Evolutionary conservation across 2,329 filamentous ascomycete species (phyloP).

Genomic region (Endocalyx cinctus): DNA sequence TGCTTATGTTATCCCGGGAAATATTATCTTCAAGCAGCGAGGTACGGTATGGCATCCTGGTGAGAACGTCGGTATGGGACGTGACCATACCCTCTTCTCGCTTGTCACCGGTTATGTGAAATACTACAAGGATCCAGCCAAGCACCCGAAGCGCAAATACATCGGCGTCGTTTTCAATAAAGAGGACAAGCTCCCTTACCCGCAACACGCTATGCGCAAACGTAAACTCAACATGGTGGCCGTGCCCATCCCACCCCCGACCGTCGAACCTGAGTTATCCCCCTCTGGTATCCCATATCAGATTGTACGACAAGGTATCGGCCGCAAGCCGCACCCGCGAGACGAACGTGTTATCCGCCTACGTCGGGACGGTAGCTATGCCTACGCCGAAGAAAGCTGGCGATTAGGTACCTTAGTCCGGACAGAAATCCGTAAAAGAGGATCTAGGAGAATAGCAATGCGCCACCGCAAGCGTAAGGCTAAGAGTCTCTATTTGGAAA

Average conservation of each 20-base stretch:
- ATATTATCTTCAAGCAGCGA: conserved; percentile 96
- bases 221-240: conserved; percentile 72
- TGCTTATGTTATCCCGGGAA: conserved; percentile 90
- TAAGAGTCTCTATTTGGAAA: conserved; percentile 24
- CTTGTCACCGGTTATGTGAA: conserved; percentile 85
- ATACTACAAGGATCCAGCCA: conserved; percentile 85
- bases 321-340: conserved; percentile 28
- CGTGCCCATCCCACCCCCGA: conserved; percentile 35
- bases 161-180: conserved; percentile 91
- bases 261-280: conserved; percentile 34
- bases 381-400: conserved; percentile 58
- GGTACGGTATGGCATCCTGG: conserved; percentile 93
- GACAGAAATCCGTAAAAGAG: conserved; percentile 41
- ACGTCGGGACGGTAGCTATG: conserved; percentile 43
- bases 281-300: conserved; percentile 47
- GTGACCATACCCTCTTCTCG: conserved; percentile 94
- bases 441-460: conserved; percentile 43
- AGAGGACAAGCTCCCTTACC: conserved; percentile 72
- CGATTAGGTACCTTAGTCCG: conserved; percentile 50
- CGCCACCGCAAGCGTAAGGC: conserved; percentile 42
- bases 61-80: conserved; percentile 91
- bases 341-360: conserved; percentile 45
- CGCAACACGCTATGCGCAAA: conserved; percentile 66
- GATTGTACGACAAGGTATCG: conserved; percentile 32
- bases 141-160: conserved; percentile 83